A percentile compares a stretch with the other conserved stretches of the same genome.
phyloP scores from a whole-genome alignment of 106 monocot genomes.

The Agapanthus africanus region DNA sequence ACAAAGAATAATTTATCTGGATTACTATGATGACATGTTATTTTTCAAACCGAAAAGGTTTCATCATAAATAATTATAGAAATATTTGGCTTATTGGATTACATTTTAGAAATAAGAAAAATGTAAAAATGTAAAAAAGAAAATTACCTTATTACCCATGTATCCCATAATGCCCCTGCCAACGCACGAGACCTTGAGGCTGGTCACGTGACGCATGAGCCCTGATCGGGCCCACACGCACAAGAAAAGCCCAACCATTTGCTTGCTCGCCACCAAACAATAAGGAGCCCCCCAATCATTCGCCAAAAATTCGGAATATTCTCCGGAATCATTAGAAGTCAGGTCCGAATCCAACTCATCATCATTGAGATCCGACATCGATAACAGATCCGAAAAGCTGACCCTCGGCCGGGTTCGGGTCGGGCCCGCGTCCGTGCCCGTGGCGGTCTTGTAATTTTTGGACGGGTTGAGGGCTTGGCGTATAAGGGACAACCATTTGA shows the following conservation, averaged over 20 bases:
- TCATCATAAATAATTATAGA: too few species aligned
- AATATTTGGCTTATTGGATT: too few species aligned
- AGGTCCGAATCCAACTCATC: neutral
- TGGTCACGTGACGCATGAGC: conserved; percentile 36
- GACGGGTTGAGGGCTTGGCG: conserved; percentile 32
- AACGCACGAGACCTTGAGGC: conserved; percentile 64
- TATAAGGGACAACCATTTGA: conserved; percentile 59
- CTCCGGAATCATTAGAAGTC: neutral
- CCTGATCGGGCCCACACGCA: conserved; percentile 70
- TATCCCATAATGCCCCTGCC: conserved; percentile 91
- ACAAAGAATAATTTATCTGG: too few species aligned
- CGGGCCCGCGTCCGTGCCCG: too few species aligned
- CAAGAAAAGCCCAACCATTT: conserved; percentile 87
- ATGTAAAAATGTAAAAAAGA: too few species aligned
- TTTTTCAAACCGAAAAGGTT: too few species aligned
- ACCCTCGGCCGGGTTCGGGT: conserved; percentile 15
- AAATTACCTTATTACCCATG: conserved; percentile 91
- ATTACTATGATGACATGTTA: too few species aligned
- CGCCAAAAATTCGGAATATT: neutral
- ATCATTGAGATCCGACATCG: neutral
- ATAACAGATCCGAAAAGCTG: conserved; percentile 68
- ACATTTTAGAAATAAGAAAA: too few species aligned
- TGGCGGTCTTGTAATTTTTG: conserved; percentile 3
- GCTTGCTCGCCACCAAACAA: conserved; percentile 68
- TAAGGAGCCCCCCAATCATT: conserved; percentile 12